phyloP scores from a whole-genome alignment of 2,329 filamentous ascomycete species.

The Phialophora macrospora region DNA sequence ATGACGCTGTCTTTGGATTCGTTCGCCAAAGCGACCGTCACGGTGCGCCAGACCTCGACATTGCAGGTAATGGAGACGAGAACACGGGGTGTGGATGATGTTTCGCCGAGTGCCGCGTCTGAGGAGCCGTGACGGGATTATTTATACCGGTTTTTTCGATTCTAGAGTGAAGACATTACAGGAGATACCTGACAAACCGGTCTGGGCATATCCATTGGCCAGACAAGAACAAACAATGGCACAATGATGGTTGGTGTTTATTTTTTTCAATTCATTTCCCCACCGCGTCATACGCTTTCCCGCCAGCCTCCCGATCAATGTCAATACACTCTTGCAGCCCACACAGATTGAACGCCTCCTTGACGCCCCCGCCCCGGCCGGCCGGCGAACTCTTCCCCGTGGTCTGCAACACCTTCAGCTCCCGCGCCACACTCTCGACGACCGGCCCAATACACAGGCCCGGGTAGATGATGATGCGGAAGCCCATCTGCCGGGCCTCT shows the following conservation, averaged over 20 bases:
- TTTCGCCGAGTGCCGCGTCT: not conserved
- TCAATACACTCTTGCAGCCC: constrained; percentile 50
- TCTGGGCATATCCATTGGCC: too few relatives aligned
- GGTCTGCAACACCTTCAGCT: constrained; percentile 46
- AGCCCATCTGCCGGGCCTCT: constrained; percentile 49
- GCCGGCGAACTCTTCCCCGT: constrained; percentile 43
- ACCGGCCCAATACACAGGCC: constrained; percentile 49
- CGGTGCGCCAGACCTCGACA: constrained; percentile 18
- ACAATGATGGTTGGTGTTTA: too few relatives aligned
- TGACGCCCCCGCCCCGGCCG: constrained; percentile 43
- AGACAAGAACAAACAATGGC: too few relatives aligned
- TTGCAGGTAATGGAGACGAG: constrained; percentile 22
- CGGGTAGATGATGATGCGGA: constrained; percentile 51
- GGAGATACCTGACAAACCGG: too few relatives aligned
- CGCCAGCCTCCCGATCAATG: constrained; percentile 49
- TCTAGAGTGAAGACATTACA: too few relatives aligned
- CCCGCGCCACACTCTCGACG: constrained; percentile 45
- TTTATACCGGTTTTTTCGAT: too few relatives aligned
- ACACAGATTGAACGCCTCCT: constrained; percentile 52
- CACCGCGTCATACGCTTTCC: constrained; percentile 36
- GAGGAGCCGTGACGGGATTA: not conserved
- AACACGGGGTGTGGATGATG: constrained; percentile 11
- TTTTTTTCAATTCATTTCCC: not conserved
- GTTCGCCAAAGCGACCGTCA: constrained; percentile 11
- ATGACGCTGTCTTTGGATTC: constrained; percentile 25